Base-by-base conservation (phyloP, 2,329 filamentous ascomycete genomes). In the Cercospora brassicicola region DNA sequence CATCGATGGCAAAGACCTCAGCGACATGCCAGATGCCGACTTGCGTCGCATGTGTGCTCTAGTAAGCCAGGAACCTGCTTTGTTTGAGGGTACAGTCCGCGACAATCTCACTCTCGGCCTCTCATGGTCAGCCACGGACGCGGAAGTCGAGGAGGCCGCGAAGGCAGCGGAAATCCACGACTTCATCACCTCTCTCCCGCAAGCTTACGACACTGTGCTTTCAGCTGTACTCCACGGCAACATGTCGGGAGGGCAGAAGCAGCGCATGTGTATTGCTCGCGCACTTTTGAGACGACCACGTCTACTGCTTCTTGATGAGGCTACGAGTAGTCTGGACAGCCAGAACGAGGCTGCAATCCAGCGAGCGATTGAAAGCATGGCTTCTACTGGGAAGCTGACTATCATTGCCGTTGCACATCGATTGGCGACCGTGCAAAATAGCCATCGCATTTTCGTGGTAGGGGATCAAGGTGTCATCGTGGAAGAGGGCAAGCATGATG, bases 141-240 rank as follows among this genome's bases (percentile, higher is more conserved):
- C 81, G 9, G 89, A 91, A 57, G 87, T 91, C 48, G 83, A 89
- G 69, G 85, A 87, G 64, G 89, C 90, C 0, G 91, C 89, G 74
- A 84, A 84, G 79, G 79, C 90, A 13, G 89, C 89, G 45, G 90
- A 90, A 74, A 90, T 92, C 69, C 89, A 92, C 78, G 88, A 91
- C 28, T 87, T 86, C 28, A 89, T 92, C 71, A 79, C 81, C 64
- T 79, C 83, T 0, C 79, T 92, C 15, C 15, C 89, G 0, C 79
- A 89, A 13, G 88, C 89, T 0, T 92, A 91, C 74, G 79, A 89
- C 11, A 91, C 89, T 0, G 76, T 77, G n/a, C 79, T 77, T 67
- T 45, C 39, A 7, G 80, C 80, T 6, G 72, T 76, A 9, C 78
- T 77, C 39, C 80, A 80, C 10, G 78, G 75, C 18, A 76, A 78